These are phyloP conservation scores for Tetrapyrgos nigripes DNA, from an alignment of 1,284 basidiomycete genomes.

Conservation along the genomic window DNA sequence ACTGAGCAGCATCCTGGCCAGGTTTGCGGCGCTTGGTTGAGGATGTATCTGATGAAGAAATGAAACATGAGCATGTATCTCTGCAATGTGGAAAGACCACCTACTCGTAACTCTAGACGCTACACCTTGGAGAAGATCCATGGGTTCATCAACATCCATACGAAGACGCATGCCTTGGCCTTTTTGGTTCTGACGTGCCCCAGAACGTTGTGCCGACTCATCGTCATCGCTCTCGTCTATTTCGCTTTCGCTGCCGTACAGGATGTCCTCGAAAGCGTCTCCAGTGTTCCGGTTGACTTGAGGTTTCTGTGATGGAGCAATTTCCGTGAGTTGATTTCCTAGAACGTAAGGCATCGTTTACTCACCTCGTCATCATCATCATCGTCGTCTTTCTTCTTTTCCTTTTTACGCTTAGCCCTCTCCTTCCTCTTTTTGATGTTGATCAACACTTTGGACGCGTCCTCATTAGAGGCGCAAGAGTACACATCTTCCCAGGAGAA, in stretches of 20 bases:
- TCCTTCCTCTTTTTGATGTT: constrained; percentile 95
- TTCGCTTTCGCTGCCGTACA: constrained; percentile 95
- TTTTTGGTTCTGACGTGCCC: constrained; percentile 45
- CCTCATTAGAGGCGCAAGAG: constrained; percentile 75
- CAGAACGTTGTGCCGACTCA: constrained; percentile 39
- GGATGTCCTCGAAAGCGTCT: constrained; percentile 93
- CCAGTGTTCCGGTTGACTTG: constrained; percentile 62
- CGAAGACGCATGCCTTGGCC: constrained; percentile 69
- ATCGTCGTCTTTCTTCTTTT: constrained; percentile 52
- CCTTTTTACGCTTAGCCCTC: constrained; percentile 82
- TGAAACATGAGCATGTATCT: constrained; percentile 9
- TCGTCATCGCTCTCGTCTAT: constrained; percentile 80
- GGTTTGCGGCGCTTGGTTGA: constrained; percentile 71
- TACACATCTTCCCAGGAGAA: constrained; percentile 91
- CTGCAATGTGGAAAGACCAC: constrained; percentile 32
- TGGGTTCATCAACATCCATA: constrained; percentile 92
- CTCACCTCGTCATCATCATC: constrained; percentile 64
- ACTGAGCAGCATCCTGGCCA: constrained; percentile 85
- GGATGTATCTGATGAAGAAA: constrained; percentile 50
- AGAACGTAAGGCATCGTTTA: too few relatives aligned
- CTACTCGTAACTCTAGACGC: constrained; percentile 80
- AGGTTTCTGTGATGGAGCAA: too few relatives aligned
- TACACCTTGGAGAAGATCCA: constrained; percentile 92
- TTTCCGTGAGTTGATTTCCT: too few relatives aligned
- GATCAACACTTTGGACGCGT: constrained; percentile 80